These are phyloP conservation scores for Isabelozyma gotoi DNA, from an alignment of 805 yeast species.

Conservation along the genomic window DNA sequence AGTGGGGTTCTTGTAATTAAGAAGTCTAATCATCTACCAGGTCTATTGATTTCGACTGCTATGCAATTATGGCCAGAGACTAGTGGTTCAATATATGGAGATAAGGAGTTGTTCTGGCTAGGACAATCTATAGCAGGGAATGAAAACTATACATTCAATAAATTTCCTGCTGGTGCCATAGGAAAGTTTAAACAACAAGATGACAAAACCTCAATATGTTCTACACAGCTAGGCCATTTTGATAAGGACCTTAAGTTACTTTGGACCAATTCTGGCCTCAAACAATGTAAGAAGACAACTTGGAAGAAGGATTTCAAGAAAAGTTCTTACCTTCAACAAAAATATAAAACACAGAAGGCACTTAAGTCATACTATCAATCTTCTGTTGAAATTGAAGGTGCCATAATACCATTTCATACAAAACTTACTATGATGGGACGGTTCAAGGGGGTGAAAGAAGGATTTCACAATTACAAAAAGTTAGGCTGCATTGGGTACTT, in stretches of 20 bases:
- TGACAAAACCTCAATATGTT: constrained; percentile 14
- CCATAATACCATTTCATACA: not conserved
- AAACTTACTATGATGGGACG: too few relatives aligned
- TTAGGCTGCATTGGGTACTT: constrained; percentile 2
- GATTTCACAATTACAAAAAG: not conserved
- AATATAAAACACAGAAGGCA: not conserved
- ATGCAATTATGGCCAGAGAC: constrained; percentile 23
- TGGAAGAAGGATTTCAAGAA: constrained; percentile 1
- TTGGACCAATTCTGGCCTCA: constrained; percentile 31
- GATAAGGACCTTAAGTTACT: constrained; percentile 14
- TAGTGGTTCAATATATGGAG: constrained; percentile 18
- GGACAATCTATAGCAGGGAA: constrained; percentile 25
- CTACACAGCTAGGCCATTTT: constrained; percentile 26
- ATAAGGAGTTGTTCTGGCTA: constrained; percentile 30
- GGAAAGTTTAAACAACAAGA: constrained; percentile 14
- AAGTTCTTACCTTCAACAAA: not conserved
- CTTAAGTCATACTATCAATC: not conserved
- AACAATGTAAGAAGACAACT: constrained; percentile 16
- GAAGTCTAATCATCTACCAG: constrained; percentile 19
- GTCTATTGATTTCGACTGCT: constrained; percentile 15
- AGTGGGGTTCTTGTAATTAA: constrained; percentile 34
- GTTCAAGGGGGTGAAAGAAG: too few relatives aligned
- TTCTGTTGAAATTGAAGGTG: constrained; percentile 1
- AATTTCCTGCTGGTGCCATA: constrained; percentile 18
- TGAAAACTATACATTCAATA: constrained; percentile 15